Evolutionary conservation across 257 asterid genomes (phyloP).

Genomic region (Solanum rostratum): DNA sequence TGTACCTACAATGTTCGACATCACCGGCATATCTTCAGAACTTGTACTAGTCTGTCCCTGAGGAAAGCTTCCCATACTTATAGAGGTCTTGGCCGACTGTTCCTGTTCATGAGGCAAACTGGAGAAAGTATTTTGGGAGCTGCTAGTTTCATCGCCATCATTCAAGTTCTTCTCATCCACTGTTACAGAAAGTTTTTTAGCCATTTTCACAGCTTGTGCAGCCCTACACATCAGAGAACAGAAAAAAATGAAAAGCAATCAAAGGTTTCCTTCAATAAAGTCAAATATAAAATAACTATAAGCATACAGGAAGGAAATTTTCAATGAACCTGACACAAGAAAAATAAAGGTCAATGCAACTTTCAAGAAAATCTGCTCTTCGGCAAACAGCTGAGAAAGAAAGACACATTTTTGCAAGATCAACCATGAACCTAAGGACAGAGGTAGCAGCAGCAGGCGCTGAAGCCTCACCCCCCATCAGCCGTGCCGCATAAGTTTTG

Average conservation of each 20-base stretch:
- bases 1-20: constrained; percentile 29
- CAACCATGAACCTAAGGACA: constrained; percentile 96
- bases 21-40: constrained; percentile 61
- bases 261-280: neutral
- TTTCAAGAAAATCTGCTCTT: constrained; percentile 85
- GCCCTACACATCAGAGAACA: constrained; percentile 47
- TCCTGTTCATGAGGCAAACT: constrained; percentile 89
- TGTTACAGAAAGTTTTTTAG: constrained; percentile 61
- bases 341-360: constrained; percentile 87
- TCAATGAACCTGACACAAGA: constrained; percentile 83
- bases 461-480: constrained; percentile 98
- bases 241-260: constrained; percentile 4
- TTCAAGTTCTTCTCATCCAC: constrained; percentile 59
- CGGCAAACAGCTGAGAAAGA: constrained; percentile 85
- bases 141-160: constrained; percentile 65
- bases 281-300: neutral
- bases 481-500: constrained; percentile 98
- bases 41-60: constrained; percentile 78
- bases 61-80: constrained; percentile 72
- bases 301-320: neutral
- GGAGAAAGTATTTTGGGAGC: constrained; percentile 87
- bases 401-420: constrained; percentile 97
- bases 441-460: constrained; percentile 99
- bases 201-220: constrained; percentile 88
- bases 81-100: constrained; percentile 68